Base-by-base conservation (phyloP, 306 rosid genomes). In the Cucumis cinereus region DNA sequence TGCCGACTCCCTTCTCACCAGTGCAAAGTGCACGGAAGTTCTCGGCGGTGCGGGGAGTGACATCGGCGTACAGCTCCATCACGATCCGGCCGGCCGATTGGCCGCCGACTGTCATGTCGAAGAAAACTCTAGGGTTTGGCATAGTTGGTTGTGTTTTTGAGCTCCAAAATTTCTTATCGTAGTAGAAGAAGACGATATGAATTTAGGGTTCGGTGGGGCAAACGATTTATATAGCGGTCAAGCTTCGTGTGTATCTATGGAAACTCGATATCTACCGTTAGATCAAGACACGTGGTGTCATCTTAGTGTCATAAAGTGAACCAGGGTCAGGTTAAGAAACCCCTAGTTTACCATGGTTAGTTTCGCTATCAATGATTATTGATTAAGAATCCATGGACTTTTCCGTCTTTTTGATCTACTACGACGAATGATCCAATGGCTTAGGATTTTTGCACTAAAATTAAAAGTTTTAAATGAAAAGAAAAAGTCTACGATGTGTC, bases 11-110 rank as follows among this genome's bases (percentile, higher is more conserved):
- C 78, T 91, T 93, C 92, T 93, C 98, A 59, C 98, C 96, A 22
- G 96, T 93, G 87, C 98, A 93, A 54, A 93, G 97, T 8, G 98
- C 97, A 10, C 98, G 90, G 86, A 93, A 93, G 77, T 93, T 93
- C 84, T 93, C 98, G 13, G 97, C 98, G 10, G 97, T 93, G 16
- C 74, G 79, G 0, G 97, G 97, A 19, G 91, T 86, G 19, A 81
- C 78, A 50, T 91, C 94, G 4, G 96, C 94, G 66, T 1, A 93
- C n/a, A 93, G 96, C 89, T 93, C 97, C 86, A 93, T 91, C 4
- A 91, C 78, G 74, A 93, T 79, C 15, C 98, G 87, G 19, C 98
- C 96, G 3, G 79, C 87, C 0, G 92, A 80, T n/a, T 73, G 57
- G 64, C 84, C 89, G 11, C 93, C 97, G 77, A 91, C 40, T 1